Evolutionary conservation across 2,329 filamentous ascomycete genomes (phyloP).

Genomic region (Epichloe festucae): DNA sequence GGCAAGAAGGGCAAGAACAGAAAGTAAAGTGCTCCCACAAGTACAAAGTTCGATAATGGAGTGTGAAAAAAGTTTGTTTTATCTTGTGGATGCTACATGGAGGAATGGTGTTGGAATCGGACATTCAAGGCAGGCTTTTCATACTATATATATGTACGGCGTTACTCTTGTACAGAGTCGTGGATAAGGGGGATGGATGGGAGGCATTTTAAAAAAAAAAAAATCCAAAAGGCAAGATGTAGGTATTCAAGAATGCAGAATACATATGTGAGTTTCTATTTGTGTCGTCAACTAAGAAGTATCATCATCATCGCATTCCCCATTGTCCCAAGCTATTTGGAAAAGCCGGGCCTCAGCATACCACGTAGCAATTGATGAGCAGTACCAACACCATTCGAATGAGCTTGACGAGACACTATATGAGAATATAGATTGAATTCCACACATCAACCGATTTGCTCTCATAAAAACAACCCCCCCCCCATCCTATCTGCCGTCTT

Average conservation of each 20-base stretch:
- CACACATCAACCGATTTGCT: neutral
- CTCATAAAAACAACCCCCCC: neutral
- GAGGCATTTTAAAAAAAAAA: too few relatives aligned
- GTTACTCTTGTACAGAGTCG: conserved; percentile 6
- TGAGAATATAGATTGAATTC: neutral
- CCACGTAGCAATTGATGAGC: neutral
- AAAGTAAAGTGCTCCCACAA: conserved; percentile 13
- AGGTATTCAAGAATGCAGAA: neutral
- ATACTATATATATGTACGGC: conserved; percentile 1
- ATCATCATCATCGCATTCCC: too few relatives aligned
- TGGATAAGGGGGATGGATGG: neutral
- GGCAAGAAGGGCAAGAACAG: conserved; percentile 23
- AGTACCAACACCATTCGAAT: neutral
- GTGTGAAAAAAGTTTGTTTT: neutral
- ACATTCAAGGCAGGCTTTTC: neutral
- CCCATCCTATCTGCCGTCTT: conserved; percentile 1
- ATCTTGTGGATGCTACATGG: neutral
- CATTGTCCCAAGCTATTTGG: too few relatives aligned
- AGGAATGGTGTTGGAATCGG: neutral
- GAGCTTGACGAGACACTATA: too few relatives aligned
- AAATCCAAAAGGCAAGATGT: neutral
- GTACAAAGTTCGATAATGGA: neutral
- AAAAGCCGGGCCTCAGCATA: too few relatives aligned
- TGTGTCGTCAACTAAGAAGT: too few relatives aligned
- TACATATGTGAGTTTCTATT: neutral